phyloP scores from a whole-genome alignment of 257 asterid species.

The Rehmannia glutinosa region DNA sequence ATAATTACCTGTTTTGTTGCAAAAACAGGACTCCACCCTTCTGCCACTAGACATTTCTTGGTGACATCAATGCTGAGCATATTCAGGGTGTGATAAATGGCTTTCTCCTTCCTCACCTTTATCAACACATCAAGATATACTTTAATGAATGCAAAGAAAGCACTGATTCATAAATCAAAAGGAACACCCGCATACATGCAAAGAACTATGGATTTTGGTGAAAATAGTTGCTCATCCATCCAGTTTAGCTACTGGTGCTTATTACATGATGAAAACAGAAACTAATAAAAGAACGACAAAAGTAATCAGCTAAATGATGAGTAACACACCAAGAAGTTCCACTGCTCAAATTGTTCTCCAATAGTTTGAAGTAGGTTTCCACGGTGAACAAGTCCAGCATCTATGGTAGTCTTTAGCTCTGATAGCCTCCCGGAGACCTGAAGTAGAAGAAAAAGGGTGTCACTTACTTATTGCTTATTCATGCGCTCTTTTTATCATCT shows the following conservation, averaged over 20 bases:
- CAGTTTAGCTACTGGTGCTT: slow-evolving; percentile 8
- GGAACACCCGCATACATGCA: slow-evolving; percentile 1
- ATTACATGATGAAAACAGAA: not conserved
- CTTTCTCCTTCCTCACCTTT: slow-evolving; percentile 90
- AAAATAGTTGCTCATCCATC: not conserved
- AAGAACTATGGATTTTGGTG: not conserved
- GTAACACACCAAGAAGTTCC: slow-evolving; percentile 80
- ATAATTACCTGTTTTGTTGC: slow-evolving; percentile 75
- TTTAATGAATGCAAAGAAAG: slow-evolving; percentile 12
- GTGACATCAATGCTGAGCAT: slow-evolving; percentile 98
- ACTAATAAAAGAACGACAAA: not conserved
- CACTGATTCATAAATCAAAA: slow-evolving; percentile 1
- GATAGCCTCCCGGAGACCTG: slow-evolving; percentile 86
- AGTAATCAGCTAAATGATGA: not conserved
- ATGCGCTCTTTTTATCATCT: too few relatives aligned
- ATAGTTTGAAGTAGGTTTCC: slow-evolving; percentile 73
- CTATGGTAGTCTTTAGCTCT: slow-evolving; percentile 88
- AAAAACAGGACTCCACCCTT: slow-evolving; percentile 99
- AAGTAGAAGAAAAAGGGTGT: slow-evolving; percentile 16
- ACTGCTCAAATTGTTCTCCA: slow-evolving; percentile 76
- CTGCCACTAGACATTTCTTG: slow-evolving; percentile 97
- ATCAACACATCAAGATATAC: slow-evolving; percentile 20
- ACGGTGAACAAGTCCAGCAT: slow-evolving; percentile 87
- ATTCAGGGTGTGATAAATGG: slow-evolving; percentile 91
- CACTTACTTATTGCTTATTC: not conserved